These are phyloP conservation scores for Pleoardoris graminearum DNA, from an alignment of 2,329 filamentous ascomycete genomes.

Conservation along the genomic window DNA sequence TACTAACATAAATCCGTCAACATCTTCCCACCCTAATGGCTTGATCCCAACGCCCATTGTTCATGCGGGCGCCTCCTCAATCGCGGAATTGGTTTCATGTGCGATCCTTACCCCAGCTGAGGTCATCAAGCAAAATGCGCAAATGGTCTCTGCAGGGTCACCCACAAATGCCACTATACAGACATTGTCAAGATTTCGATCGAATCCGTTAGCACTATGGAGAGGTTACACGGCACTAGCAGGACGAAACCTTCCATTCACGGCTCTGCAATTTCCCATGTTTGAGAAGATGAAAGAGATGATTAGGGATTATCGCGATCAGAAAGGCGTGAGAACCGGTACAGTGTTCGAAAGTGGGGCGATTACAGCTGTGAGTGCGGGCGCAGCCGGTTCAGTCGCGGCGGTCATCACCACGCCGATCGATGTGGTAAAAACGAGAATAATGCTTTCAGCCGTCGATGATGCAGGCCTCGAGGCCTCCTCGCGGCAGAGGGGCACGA, in stretches of 20 bases:
- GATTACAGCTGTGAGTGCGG: slow-evolving; percentile 75
- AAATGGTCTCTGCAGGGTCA: slow-evolving; percentile 64
- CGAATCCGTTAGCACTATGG: slow-evolving; percentile 60
- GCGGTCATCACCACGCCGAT: slow-evolving; percentile 85
- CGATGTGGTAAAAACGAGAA: slow-evolving; percentile 86
- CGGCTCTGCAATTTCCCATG: slow-evolving; percentile 83
- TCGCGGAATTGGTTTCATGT: slow-evolving; percentile 83
- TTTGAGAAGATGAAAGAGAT: slow-evolving; percentile 71
- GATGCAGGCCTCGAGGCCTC: slow-evolving; percentile 20
- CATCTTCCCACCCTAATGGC: slow-evolving; percentile 33
- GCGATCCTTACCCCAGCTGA: slow-evolving; percentile 86
- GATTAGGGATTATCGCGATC: slow-evolving; percentile 54
- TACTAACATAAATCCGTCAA: slow-evolving; percentile 53
- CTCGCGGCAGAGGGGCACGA: slow-evolving; percentile 13
- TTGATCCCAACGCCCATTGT: slow-evolving; percentile 68
- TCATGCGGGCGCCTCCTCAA: slow-evolving; percentile 72
- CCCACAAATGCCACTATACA: slow-evolving; percentile 57
- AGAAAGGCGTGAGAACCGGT: slow-evolving; percentile 41
- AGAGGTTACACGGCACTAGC: slow-evolving; percentile 80
- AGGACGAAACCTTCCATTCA: slow-evolving; percentile 83
- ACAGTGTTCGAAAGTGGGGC: slow-evolving; percentile 66
- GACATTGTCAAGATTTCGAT: slow-evolving; percentile 60
- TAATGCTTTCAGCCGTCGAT: slow-evolving; percentile 69
- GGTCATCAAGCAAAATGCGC: slow-evolving; percentile 91
- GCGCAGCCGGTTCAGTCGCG: slow-evolving; percentile 71